phyloP scores from a whole-genome alignment of 345 rosid genomes.

The Mallotus nudiflorus region DNA sequence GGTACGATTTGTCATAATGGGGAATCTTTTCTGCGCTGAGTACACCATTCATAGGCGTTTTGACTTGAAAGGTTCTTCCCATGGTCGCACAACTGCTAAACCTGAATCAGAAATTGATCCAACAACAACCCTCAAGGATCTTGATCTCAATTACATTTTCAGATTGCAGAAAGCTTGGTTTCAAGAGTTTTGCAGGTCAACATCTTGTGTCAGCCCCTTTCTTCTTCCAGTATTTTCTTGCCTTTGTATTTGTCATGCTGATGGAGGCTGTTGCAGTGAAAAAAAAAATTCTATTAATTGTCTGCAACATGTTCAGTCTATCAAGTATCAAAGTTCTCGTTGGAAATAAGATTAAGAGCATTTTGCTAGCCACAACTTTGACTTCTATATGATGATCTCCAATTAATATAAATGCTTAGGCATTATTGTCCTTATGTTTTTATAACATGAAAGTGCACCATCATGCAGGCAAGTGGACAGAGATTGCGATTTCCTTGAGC shows the following conservation, averaged over 20 bases:
- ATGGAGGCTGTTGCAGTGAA: neutral
- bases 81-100: constrained; percentile 81
- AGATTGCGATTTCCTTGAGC: constrained; percentile 93
- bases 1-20: constrained; percentile 94
- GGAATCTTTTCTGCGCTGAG: constrained; percentile 82
- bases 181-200: constrained; percentile 89
- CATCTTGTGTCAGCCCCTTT: neutral
- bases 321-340: neutral
- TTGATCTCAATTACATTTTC: constrained; percentile 80
- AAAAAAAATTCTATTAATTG: neutral
- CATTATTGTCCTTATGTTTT: neutral
- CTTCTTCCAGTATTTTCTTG: neutral
- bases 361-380: neutral
- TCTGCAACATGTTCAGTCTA: neutral
- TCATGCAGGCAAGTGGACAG: constrained; percentile 84
- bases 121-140: constrained; percentile 90
- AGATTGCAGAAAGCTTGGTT: constrained; percentile 74
- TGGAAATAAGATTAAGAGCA: neutral
- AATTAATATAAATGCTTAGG: neutral
- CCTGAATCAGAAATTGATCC: constrained; percentile 90
- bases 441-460: neutral
- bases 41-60: constrained; percentile 80
- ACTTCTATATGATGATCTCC: neutral
- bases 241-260: neutral
- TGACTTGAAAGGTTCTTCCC: constrained; percentile 97